Evolutionary conservation across 2,329 filamentous ascomycete genomes (phyloP).

Genomic region (Hymenoscyphus occultus): DNA sequence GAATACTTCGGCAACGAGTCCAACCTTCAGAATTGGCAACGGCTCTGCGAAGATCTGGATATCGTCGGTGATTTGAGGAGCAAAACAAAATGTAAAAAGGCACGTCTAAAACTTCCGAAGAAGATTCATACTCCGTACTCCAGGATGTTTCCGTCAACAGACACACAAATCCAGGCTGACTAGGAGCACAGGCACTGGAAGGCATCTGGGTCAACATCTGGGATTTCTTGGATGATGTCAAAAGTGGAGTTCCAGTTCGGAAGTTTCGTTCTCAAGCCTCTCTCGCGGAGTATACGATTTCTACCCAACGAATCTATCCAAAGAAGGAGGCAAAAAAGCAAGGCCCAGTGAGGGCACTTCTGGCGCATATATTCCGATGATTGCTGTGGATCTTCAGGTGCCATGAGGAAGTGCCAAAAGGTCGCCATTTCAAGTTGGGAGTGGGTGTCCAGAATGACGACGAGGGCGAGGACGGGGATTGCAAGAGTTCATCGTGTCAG

Average conservation of each 20-base stretch:
- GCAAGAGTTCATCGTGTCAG: too few relatives aligned
- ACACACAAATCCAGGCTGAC: neutral
- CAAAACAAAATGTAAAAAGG: constrained; percentile 47
- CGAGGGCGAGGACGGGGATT: too few relatives aligned
- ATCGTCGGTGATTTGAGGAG: constrained; percentile 40
- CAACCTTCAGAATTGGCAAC: constrained; percentile 44
- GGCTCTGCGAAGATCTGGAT: constrained; percentile 45
- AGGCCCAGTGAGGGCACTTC: constrained; percentile 41
- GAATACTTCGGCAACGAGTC: constrained; percentile 25
- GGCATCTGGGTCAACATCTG: constrained; percentile 47
- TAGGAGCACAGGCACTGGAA: constrained; percentile 40
- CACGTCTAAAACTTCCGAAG: constrained; percentile 26
- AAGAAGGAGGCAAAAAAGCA: constrained; percentile 42
- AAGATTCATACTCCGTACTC: neutral
- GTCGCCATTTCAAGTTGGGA: too few relatives aligned
- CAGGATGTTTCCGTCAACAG: too few relatives aligned
- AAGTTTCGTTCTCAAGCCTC: constrained; percentile 37
- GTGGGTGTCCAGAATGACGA: too few relatives aligned
- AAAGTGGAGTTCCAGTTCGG: constrained; percentile 26
- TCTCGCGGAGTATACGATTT: constrained; percentile 40
- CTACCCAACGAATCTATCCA: constrained; percentile 44
- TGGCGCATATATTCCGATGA: constrained; percentile 36
- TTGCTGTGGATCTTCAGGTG: neutral
- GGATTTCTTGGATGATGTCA: constrained; percentile 45
- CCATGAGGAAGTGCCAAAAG: too few relatives aligned